These are phyloP conservation scores for Hypoxylon fuscum DNA, from an alignment of 495 filamentous ascomycete genomes.

Conservation along the genomic window DNA sequence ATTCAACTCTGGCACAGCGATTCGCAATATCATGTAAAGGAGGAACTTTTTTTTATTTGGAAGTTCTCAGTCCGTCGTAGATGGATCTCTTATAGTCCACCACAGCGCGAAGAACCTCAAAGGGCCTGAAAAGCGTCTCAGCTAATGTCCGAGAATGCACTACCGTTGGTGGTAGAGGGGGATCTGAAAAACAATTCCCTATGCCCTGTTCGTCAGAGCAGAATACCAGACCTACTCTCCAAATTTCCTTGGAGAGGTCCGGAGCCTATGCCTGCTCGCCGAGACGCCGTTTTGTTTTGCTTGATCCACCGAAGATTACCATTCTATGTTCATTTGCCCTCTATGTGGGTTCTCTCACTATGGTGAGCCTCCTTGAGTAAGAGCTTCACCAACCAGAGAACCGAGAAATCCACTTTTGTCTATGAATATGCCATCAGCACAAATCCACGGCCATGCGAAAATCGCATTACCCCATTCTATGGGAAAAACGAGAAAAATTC, in stretches of 20 bases:
- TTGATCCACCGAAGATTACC: slow-evolving; percentile 57
- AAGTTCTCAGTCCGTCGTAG: slow-evolving; percentile 51
- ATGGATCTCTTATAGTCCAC: slow-evolving; percentile 48
- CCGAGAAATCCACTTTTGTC: slow-evolving; percentile 70
- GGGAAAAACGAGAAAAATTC: slow-evolving; percentile 44
- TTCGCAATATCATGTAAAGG: slow-evolving; percentile 19
- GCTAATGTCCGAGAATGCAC: slow-evolving; percentile 45
- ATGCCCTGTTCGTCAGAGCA: slow-evolving; percentile 44
- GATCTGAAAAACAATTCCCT: slow-evolving; percentile 42
- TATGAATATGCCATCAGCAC: slow-evolving; percentile 55
- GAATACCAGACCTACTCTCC: slow-evolving; percentile 53
- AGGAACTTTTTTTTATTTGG: slow-evolving; percentile 49
- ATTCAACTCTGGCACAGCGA: slow-evolving; percentile 9
- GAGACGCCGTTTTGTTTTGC: slow-evolving; percentile 47
- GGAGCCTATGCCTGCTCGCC: slow-evolving; percentile 45
- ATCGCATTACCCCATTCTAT: slow-evolving; percentile 47
- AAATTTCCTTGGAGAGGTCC: slow-evolving; percentile 41
- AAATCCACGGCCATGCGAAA: slow-evolving; percentile 46
- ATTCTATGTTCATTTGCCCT: slow-evolving; percentile 53
- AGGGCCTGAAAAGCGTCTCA: slow-evolving; percentile 45
- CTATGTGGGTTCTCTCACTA: slow-evolving; percentile 39
- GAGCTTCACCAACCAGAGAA: slow-evolving; percentile 53
- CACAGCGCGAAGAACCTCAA: slow-evolving; percentile 47
- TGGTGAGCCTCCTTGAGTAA: slow-evolving; percentile 44
- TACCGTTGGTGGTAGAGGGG: slow-evolving; percentile 47